Percentiles rank a stretch among this genome's conserved stretches.
phyloP scores from a whole-genome alignment of 192 early-diverging fungal species.

The Funneliformis geosporum region DNA sequence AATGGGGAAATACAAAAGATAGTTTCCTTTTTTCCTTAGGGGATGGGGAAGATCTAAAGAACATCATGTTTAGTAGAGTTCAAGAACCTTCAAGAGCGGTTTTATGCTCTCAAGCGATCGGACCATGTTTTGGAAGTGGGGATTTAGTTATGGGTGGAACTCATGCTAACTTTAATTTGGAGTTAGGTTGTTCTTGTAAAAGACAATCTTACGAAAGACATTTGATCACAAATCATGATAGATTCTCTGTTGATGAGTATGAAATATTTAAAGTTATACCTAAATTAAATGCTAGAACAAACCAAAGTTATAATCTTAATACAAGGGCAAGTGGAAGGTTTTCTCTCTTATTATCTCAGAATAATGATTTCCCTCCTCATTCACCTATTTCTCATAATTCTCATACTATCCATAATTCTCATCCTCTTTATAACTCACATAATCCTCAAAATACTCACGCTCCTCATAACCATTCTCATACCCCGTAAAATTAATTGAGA shows the following conservation, averaged over 20 bases:
- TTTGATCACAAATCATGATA: conserved; percentile 12
- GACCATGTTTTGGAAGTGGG: conserved; percentile 27
- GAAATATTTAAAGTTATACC: conserved; percentile 19
- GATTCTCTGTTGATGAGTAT: conserved; percentile 26
- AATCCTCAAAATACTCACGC: too few relatives aligned
- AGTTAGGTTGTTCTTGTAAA: conserved; percentile 24
- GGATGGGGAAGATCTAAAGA: conserved; percentile 10
- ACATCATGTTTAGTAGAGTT: not conserved
- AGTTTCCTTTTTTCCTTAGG: conserved; percentile 28
- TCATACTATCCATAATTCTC: too few relatives aligned
- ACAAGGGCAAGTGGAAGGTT: not conserved
- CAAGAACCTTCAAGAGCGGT: conserved; percentile 13
- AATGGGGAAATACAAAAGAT: conserved; percentile 25
- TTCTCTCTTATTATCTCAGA: conserved; percentile 13
- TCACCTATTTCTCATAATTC: too few relatives aligned
- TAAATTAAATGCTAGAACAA: not conserved
- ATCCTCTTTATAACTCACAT: too few relatives aligned
- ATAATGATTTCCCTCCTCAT: not conserved
- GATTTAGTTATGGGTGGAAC: conserved; percentile 30
- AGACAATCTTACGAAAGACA: conserved; percentile 21
- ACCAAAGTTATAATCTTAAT: not conserved
- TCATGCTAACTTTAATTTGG: conserved; percentile 13
- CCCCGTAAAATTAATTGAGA: too few relatives aligned
- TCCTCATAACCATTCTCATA: too few relatives aligned
- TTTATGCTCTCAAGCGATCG: conserved; percentile 22